Percentiles rank a stretch among this genome's conserved stretches.
These are phyloP conservation scores for Casuarina glauca DNA, from an alignment of 306 rosid species.

Conservation along the genomic window DNA sequence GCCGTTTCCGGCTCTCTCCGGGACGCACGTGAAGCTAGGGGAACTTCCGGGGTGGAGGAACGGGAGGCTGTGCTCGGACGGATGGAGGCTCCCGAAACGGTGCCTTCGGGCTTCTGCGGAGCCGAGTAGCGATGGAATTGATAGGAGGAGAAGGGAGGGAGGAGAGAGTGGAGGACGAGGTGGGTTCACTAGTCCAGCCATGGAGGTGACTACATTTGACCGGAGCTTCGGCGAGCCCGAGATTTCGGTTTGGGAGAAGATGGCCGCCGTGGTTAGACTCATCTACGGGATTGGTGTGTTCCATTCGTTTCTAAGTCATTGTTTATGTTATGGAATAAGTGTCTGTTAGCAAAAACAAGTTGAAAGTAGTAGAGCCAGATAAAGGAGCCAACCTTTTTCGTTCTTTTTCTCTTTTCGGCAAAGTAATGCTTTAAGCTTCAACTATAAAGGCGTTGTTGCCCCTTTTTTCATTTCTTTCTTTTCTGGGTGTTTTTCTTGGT, in stretches of 20 bases:
- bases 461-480: background rate
- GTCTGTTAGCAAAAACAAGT: background rate
- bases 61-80: constrained; percentile 30
- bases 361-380: background rate
- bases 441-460: background rate
- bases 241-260: constrained; percentile 91
- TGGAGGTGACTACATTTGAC: constrained; percentile 81
- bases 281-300: constrained; percentile 87
- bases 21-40: constrained; percentile 40
- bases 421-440: background rate
- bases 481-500: background rate
- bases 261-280: constrained; percentile 88
- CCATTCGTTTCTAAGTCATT: background rate
- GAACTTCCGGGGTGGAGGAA: constrained; percentile 39
- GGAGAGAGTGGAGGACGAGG: constrained; percentile 34
- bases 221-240: constrained; percentile 60
- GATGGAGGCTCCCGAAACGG: constrained; percentile 28
- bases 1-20: constrained; percentile 38
- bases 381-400: background rate
- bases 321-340: background rate
- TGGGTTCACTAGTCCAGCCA: constrained; percentile 66
- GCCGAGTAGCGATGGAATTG: constrained; percentile 53
- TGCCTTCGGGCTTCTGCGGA: constrained; percentile 68
- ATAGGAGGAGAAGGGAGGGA: constrained; percentile 35
- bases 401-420: background rate